Conservation (phyloP, 2,329 filamentous ascomycete species). For the Biscogniauxia mediterranea region DNA sequence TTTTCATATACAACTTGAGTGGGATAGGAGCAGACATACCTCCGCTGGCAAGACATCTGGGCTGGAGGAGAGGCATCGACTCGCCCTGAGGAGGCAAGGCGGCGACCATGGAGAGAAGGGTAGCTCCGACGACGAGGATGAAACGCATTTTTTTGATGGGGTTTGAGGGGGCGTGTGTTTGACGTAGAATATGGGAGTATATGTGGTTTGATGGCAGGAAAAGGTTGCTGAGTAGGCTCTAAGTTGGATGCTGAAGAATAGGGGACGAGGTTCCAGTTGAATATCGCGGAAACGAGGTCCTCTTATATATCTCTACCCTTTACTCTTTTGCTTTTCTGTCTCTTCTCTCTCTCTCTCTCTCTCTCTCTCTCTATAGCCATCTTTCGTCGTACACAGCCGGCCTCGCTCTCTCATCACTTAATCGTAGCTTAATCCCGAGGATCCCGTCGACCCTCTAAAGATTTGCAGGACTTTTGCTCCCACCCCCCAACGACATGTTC, state of each 20-base stretch:
- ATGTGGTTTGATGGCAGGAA: background rate
- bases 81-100: background rate
- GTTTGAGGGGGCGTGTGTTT: background rate
- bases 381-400: no score
- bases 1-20: background rate
- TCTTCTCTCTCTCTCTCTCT: no score
- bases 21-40: no score
- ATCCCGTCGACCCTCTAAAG: background rate
- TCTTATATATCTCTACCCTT: no score
- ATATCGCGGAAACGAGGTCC: no score
- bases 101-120: background rate
- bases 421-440: background rate
- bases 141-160: background rate
- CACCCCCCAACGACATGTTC: background rate
- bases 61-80: background rate
- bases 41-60: constrained; percentile 1
- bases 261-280: no score
- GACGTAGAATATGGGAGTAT: background rate
- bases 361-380: background rate
- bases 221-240: no score
- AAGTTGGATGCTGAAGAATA: background rate
- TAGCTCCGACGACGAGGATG: background rate
- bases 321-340: no score
- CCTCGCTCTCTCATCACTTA: background rate
- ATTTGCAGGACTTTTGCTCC: background rate